Evolutionary conservation across 2,329 filamentous ascomycete genomes (phyloP).

Genomic region (Claviceps sp.): DNA sequence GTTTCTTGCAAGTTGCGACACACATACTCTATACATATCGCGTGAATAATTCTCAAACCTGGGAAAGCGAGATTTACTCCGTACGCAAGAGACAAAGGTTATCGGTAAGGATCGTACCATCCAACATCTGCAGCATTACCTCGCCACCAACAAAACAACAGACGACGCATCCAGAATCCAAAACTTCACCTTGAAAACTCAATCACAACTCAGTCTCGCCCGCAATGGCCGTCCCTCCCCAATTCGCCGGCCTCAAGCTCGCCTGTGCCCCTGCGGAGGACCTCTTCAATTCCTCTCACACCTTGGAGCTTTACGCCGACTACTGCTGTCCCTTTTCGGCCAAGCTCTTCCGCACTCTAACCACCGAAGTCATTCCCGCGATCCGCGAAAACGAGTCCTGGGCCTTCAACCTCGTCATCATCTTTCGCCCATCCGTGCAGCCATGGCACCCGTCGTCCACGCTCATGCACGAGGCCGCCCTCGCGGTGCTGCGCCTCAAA

Average conservation of each 20-base stretch:
- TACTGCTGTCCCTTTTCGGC: slow-evolving; percentile 73
- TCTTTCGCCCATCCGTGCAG: slow-evolving; percentile 87
- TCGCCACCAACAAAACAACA: background rate
- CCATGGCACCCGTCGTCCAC: slow-evolving; percentile 88
- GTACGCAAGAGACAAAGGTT: too few relatives aligned
- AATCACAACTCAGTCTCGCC: background rate
- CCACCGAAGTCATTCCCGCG: slow-evolving; percentile 48
- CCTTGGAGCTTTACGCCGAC: slow-evolving; percentile 61
- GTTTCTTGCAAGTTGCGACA: too few relatives aligned
- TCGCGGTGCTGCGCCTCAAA: slow-evolving; percentile 61
- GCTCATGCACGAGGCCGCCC: slow-evolving; percentile 67
- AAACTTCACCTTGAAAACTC: background rate
- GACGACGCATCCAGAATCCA: background rate
- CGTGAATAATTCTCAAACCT: too few relatives aligned
- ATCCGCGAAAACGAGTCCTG: slow-evolving; percentile 47
- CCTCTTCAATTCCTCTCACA: slow-evolving; percentile 36
- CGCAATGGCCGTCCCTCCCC: slow-evolving; percentile 63
- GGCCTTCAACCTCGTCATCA: slow-evolving; percentile 48
- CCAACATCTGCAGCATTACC: background rate
- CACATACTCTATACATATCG: too few relatives aligned
- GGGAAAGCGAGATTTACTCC: too few relatives aligned
- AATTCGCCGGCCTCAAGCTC: slow-evolving; percentile 61
- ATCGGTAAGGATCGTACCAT: too few relatives aligned
- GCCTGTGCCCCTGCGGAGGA: slow-evolving; percentile 26
- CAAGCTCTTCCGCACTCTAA: slow-evolving; percentile 64